phyloP scores from a whole-genome alignment of 805 yeast species.

The Cyberlindnera misumaiensis region DNA sequence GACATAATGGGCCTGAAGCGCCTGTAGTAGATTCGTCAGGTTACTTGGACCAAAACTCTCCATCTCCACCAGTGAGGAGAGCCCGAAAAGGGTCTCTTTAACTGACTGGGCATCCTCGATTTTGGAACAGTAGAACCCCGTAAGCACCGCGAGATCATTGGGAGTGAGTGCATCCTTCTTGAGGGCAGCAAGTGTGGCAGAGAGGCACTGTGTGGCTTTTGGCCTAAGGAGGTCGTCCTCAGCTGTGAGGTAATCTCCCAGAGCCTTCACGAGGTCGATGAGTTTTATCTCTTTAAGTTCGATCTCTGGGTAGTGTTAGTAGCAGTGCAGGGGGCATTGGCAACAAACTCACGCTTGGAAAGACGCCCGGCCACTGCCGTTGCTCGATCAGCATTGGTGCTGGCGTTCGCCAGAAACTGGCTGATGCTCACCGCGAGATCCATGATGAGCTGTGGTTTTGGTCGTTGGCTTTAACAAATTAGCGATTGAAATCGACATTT shows the following conservation, averaged over 20 bases:
- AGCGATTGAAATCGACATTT: too few species aligned
- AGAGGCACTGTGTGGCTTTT: constrained; percentile 39
- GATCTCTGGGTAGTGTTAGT: constrained; percentile 7
- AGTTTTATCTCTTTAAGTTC: constrained; percentile 5
- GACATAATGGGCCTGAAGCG: constrained; percentile 38
- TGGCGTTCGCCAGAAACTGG: constrained; percentile 36
- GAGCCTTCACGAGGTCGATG: constrained; percentile 44
- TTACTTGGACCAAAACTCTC: constrained; percentile 36
- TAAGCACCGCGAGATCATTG: constrained; percentile 33
- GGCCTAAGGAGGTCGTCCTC: constrained; percentile 47
- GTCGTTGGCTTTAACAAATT: too few species aligned
- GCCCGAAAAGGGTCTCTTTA: constrained; percentile 45
- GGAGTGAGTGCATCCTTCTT: constrained; percentile 25
- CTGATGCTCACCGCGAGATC: constrained; percentile 17
- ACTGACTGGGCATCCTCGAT: constrained; percentile 56
- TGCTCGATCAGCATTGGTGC: constrained; percentile 27
- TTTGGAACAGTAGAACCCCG: constrained; percentile 55
- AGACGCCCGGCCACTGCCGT: constrained; percentile 24
- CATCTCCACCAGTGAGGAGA: constrained; percentile 46
- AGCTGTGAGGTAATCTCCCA: constrained; percentile 60
- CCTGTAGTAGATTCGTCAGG: constrained; percentile 30
- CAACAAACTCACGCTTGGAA: constrained; percentile 19
- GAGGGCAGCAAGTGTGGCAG: constrained; percentile 30
- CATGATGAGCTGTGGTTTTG: constrained; percentile 1
- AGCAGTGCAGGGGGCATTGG: not conserved